Evolutionary conservation across 176 grass and related monocot genomes (phyloP).

Genomic region (Paspalum vaginatum): DNA sequence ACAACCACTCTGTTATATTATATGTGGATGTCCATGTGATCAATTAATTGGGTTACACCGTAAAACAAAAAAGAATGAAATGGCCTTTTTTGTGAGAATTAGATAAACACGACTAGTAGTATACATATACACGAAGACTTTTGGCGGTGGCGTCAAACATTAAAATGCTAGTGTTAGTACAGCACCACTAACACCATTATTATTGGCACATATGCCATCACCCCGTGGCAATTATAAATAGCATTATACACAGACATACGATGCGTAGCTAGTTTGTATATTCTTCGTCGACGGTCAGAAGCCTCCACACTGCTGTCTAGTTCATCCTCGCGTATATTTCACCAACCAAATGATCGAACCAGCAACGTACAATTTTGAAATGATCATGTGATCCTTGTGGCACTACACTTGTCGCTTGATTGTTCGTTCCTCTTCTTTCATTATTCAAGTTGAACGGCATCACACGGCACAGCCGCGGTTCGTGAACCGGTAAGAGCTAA

Average conservation of each 20-base stretch:
- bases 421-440: not conserved
- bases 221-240: not conserved
- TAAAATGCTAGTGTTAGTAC: not conserved
- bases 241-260: not conserved
- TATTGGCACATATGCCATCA: not conserved
- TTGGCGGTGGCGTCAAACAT: not conserved
- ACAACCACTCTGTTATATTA: not conserved
- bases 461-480: not conserved
- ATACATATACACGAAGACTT: not conserved
- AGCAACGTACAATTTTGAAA: constrained; percentile 8
- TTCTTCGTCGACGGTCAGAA: not conserved
- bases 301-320: not conserved
- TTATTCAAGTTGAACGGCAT: not conserved
- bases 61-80: not conserved
- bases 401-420: not conserved
- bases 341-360: not conserved
- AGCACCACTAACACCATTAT: not conserved
- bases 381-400: not conserved
- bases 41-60: not conserved
- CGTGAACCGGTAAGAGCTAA: not conserved
- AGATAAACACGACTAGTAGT: too few relatives aligned
- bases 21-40: too few relatives aligned
- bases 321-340: not conserved
- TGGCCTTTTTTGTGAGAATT: not conserved
- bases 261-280: not conserved